A percentile compares a stretch with the other conserved stretches of the same genome.
phyloP scores from a whole-genome alignment of 495 filamentous ascomycete species.

The Penicillium arizonense region DNA sequence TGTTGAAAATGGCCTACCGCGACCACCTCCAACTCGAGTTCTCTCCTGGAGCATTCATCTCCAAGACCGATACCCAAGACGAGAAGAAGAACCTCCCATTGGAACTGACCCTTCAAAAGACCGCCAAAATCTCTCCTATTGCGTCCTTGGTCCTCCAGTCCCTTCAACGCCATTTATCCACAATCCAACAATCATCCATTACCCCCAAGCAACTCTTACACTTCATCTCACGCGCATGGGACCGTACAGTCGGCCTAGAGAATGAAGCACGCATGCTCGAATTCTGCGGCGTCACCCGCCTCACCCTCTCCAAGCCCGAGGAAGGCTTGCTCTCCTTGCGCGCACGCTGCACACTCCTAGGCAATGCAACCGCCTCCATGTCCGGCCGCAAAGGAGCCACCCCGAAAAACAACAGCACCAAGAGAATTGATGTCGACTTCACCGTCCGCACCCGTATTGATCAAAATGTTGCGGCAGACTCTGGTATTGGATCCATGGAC shows the following conservation, averaged over 20 bases:
- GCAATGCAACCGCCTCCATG: conserved; percentile 12
- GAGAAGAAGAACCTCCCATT: conserved; percentile 25
- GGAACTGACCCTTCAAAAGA: conserved; percentile 25
- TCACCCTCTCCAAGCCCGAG: conserved; percentile 30
- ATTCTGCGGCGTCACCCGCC: conserved; percentile 46
- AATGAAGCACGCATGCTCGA: conserved; percentile 48
- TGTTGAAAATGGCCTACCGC: conserved; percentile 75
- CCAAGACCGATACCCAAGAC: conserved; percentile 12
- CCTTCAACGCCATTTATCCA: conserved; percentile 31
- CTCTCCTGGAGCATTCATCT: conserved; percentile 59
- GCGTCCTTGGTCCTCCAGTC: conserved; percentile 38
- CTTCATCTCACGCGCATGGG: conserved; percentile 44
- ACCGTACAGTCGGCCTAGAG: conserved; percentile 36
- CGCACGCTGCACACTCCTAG: conserved; percentile 42
- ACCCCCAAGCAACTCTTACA: conserved; percentile 36
- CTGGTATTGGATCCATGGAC: conserved; percentile 28
- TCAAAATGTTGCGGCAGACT: conserved; percentile 7
- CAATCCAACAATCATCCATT: conserved; percentile 29
- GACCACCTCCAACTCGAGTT: conserved; percentile 76
- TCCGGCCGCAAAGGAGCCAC: conserved; percentile 17
- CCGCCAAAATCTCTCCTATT: conserved; percentile 30
- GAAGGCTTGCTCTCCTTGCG: conserved; percentile 30
- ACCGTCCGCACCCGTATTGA: conserved; percentile 31
- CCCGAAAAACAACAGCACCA: conserved; percentile 12
- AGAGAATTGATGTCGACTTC: conserved; percentile 45